These are phyloP conservation scores for Phaeoacremonium minimum DNA, from an alignment of 2,329 filamentous ascomycete genomes.

Conservation along the genomic window DNA sequence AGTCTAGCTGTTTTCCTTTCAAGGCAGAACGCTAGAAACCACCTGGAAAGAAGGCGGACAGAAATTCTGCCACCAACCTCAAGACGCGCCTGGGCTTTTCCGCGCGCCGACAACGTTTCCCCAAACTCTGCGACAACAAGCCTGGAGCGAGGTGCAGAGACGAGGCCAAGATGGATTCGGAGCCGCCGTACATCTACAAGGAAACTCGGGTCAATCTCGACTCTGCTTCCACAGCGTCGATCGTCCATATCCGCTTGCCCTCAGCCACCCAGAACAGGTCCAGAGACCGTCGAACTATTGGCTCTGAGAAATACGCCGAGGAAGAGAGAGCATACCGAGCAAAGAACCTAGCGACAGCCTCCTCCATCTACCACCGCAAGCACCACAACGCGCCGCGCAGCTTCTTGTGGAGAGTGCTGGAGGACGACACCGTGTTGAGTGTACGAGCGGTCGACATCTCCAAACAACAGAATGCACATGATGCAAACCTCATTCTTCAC, in stretches of 20 bases:
- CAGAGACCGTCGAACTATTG: conserved; percentile 26
- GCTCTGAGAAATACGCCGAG: conserved; percentile 38
- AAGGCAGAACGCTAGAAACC: too few species aligned
- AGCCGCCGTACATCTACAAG: conserved; percentile 70
- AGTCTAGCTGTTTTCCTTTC: too few species aligned
- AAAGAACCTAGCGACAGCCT: conserved; percentile 70
- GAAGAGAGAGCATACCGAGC: conserved; percentile 72
- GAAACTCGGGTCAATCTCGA: conserved; percentile 84
- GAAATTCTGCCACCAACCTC: conserved; percentile 18
- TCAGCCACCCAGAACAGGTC: conserved; percentile 30
- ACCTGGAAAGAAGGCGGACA: conserved; percentile 11
- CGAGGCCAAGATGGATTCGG: conserved; percentile 67
- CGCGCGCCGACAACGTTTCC: too few species aligned
- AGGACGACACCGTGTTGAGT: conserved; percentile 75
- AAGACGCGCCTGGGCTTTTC: conserved; percentile 6
- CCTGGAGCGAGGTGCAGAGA: conserved; percentile 32
- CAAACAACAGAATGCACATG: conserved; percentile 59
- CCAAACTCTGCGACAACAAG: too few species aligned
- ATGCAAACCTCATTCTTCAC: conserved; percentile 72
- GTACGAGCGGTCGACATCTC: conserved; percentile 79
- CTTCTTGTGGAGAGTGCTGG: conserved; percentile 87
- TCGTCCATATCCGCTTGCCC: conserved; percentile 67
- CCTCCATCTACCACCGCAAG: conserved; percentile 80
- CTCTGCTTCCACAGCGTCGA: conserved; percentile 62
- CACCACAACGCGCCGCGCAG: conserved; percentile 72